A percentile compares a stretch with the other conserved stretches of the same genome.
These are phyloP conservation scores for Chlorencoelia australis DNA, from an alignment of 2,329 filamentous ascomycete species.

Conservation along the genomic window DNA sequence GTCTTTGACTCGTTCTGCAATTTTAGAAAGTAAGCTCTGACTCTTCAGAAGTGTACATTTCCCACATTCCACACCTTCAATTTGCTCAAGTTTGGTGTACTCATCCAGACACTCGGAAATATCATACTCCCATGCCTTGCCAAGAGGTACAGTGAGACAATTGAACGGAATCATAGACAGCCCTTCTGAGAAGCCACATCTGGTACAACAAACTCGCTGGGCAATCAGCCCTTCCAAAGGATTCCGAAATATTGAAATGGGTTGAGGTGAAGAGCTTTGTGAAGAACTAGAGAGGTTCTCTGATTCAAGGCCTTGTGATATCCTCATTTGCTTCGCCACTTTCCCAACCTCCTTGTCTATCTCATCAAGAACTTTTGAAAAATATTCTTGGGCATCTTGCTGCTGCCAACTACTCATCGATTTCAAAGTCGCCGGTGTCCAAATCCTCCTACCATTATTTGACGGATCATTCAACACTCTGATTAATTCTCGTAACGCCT, in stretches of 20 bases:
- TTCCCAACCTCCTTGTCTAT: constrained; percentile 66
- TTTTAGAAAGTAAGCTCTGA: constrained; percentile 36
- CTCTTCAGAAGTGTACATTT: constrained; percentile 73
- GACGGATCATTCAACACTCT: constrained; percentile 56
- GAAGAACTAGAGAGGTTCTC: constrained; percentile 8
- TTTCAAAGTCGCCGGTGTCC: constrained; percentile 74
- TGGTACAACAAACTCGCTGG: constrained; percentile 78
- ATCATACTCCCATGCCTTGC: constrained; percentile 52
- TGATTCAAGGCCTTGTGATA: constrained; percentile 18
- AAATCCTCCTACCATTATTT: constrained; percentile 68
- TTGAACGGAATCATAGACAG: constrained; percentile 89
- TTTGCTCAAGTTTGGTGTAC: constrained; percentile 74
- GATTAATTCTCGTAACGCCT: constrained; percentile 45
- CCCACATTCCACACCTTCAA: constrained; percentile 81
- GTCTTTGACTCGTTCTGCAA: constrained; percentile 34
- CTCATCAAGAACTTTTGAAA: constrained; percentile 77
- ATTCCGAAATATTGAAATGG: constrained; percentile 42
- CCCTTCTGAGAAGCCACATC: constrained; percentile 79
- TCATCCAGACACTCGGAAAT: constrained; percentile 72
- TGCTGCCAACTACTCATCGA: constrained; percentile 93
- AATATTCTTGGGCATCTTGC: constrained; percentile 97
- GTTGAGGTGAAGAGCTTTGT: constrained; percentile 1
- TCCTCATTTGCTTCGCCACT: constrained; percentile 27
- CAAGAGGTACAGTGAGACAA: constrained; percentile 78
- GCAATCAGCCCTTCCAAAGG: constrained; percentile 82